Evolutionary conservation across 1,284 basidiomycete species (phyloP).

Genomic region (Neonothopanus nambi): DNA sequence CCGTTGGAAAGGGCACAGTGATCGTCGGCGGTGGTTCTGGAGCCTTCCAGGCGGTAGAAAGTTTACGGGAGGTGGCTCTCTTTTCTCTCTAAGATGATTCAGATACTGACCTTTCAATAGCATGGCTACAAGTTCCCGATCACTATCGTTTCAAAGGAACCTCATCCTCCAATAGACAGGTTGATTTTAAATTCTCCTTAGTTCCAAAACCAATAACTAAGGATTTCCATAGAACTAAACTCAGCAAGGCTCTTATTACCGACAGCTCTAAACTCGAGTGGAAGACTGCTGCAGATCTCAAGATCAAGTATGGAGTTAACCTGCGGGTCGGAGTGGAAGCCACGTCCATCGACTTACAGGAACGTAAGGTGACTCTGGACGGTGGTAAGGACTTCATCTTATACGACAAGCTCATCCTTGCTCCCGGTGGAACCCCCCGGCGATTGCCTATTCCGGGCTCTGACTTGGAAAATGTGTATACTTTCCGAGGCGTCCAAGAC

Average conservation of each 20-base stretch:
- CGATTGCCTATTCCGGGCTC: constrained; percentile 79
- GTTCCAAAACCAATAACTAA: constrained; percentile 6
- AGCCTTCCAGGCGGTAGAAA: constrained; percentile 80
- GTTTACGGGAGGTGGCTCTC: constrained; percentile 73
- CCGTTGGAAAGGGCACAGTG: constrained; percentile 64
- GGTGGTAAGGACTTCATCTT: constrained; percentile 56
- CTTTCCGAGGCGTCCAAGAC: constrained; percentile 61
- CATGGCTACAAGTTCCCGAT: constrained; percentile 79
- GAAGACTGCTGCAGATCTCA: constrained; percentile 73
- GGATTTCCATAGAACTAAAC: constrained; percentile 54
- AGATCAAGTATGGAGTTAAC: constrained; percentile 79
- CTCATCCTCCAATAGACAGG: constrained; percentile 86
- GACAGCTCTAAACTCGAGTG: constrained; percentile 79
- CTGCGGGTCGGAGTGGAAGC: constrained; percentile 70
- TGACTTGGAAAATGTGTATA: constrained; percentile 78
- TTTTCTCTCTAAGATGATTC: neutral
- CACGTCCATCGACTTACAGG: constrained; percentile 62
- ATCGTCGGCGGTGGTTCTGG: constrained; percentile 90
- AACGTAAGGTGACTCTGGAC: constrained; percentile 64
- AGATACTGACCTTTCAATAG: constrained; percentile 35
- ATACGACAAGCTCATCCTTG: constrained; percentile 77
- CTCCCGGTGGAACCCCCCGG: constrained; percentile 68
- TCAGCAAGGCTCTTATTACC: constrained; percentile 86
- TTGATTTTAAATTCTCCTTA: constrained; percentile 26
- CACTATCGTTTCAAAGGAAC: constrained; percentile 80